phyloP scores from a whole-genome alignment of 2,329 filamentous ascomycete species.

The Calonectria naviculata region DNA sequence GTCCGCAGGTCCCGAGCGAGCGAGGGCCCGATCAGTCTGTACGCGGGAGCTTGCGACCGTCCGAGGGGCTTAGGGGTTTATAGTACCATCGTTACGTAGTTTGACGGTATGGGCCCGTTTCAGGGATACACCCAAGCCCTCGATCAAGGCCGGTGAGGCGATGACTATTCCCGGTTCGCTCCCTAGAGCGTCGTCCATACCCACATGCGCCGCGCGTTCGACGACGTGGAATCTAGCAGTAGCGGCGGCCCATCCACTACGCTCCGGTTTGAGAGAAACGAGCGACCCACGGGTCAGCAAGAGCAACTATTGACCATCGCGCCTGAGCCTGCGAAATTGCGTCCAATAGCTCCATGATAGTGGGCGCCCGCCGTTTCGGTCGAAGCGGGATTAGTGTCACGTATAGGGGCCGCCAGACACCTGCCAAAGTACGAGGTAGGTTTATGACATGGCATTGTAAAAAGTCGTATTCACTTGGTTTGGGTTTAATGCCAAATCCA shows the following conservation, averaged over 20 bases:
- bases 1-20: not conserved
- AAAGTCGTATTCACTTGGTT: not conserved
- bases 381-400: not conserved
- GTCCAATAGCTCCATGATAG: not conserved
- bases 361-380: not conserved
- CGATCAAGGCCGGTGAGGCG: not conserved
- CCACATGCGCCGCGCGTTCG: not conserved
- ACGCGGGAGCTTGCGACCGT: not conserved
- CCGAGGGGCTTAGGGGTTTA: not conserved
- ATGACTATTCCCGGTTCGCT: not conserved
- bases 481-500: not conserved
- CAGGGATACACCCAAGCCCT: not conserved
- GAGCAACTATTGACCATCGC: not conserved
- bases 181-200: not conserved
- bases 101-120: not conserved
- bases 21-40: constrained; percentile 11
- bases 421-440: not conserved
- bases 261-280: not conserved
- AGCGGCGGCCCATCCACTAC: not conserved
- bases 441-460: not conserved
- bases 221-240: not conserved
- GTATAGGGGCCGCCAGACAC: not conserved
- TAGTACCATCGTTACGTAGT: not conserved
- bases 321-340: not conserved
- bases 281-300: not conserved